Base-by-base conservation (phyloP, 768 basidiomycete genomes). In the Pholiota molesta region DNA sequence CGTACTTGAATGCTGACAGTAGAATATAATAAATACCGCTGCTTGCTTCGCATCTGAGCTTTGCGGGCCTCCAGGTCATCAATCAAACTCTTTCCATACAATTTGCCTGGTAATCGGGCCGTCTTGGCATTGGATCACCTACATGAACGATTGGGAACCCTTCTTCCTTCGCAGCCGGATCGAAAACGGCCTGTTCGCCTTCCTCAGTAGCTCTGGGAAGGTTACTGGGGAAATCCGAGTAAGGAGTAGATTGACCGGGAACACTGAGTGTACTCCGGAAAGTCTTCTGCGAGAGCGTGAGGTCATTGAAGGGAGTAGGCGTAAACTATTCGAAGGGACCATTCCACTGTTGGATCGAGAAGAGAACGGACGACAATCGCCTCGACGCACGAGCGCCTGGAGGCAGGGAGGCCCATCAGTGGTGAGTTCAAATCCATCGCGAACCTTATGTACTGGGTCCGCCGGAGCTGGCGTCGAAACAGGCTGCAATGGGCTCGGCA, bases 41-140 rank as follows among this genome's bases (percentile, higher is more conserved):
- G 87, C 74, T 89, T 95, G 62, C 81, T 85, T 66, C 89, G 88
- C 86, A 95, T 91, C 65, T 86, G 83, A 14, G 86, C 83, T 71
- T 97, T 97, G 52, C 95, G 83, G 17, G 78, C 81, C 72, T 97
- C 94, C 10, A 97, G 80, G 71, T 94, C 89, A 71, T 97, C 95
- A 69, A 97, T 95, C 57, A 97, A 80, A 74, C 92, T 96, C 69
- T 87, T 88, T 23, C 95, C 95, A 69, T 86, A 95, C 28, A 96
- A 74, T 77, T 87, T 94, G 23, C 94, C 94, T n/a, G 90, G 79
- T 14, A 87, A 86, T n/a, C 89, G 81, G 57, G 68, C 74, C 40
- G 71, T 69, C 47, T 79, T 81, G 31, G 71, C 66, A 29, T 60
- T 52, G 39, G 57, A 23, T 55, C 69, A 26, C 71, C 75, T 42